phyloP scores from a whole-genome alignment of 768 basidiomycete genomes.

The Russula dissimulans region DNA sequence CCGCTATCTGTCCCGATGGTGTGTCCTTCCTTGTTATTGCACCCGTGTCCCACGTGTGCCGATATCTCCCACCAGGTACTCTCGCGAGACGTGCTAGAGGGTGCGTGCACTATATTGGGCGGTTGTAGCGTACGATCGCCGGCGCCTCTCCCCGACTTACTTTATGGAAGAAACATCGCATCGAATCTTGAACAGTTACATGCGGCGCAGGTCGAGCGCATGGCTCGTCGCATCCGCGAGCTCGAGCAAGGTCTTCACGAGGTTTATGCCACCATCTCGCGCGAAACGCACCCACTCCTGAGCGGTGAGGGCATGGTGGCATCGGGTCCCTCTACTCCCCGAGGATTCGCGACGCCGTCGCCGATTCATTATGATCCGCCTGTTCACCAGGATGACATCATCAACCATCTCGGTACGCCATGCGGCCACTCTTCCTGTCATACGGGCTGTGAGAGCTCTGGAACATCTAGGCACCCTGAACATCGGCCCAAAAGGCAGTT shows the following conservation, averaged over 20 bases:
- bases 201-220: conserved; percentile 11
- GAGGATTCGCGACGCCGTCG: background rate
- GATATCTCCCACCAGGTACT: conserved; percentile 31
- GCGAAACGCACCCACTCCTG: conserved; percentile 14
- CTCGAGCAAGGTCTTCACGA: conserved; percentile 14
- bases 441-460: background rate
- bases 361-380: background rate
- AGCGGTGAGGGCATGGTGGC: background rate
- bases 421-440: background rate
- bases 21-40: background rate
- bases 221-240: conserved; percentile 15
- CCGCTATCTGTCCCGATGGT: conserved; percentile 73
- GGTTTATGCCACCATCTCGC: conserved; percentile 16
- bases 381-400: conserved; percentile 28
- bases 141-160: background rate
- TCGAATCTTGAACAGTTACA: conserved; percentile 58
- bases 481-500: conserved; percentile 45
- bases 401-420: conserved; percentile 41
- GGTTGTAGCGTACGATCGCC: background rate
- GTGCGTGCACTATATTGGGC: conserved; percentile 22
- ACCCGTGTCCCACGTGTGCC: background rate
- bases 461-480: conserved; percentile 42
- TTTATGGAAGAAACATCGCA: conserved; percentile 39
- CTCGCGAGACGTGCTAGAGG: conserved; percentile 42
- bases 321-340: background rate